A percentile compares a stretch with the other conserved stretches of the same genome.
Evolutionary conservation across 2,329 filamentous ascomycete species (phyloP).

Genomic region (Ceratocystis colombiana): DNA sequence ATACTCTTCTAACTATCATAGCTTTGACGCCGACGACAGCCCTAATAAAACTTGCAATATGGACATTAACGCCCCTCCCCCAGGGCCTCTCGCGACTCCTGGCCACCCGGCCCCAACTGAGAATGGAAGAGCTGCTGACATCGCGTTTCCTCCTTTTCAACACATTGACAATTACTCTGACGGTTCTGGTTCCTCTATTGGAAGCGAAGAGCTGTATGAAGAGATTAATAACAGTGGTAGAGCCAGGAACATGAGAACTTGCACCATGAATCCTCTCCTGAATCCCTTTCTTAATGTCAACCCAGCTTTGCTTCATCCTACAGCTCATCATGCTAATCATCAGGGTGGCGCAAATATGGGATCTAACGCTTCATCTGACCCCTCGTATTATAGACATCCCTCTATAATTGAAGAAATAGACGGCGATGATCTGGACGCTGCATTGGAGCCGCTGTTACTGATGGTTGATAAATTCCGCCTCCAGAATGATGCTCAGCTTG

Average conservation of each 20-base stretch:
- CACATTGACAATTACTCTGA: too few relatives aligned
- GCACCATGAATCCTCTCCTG: neutral
- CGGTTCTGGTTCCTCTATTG: too few relatives aligned
- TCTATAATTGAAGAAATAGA: neutral
- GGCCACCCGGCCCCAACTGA: too few relatives aligned
- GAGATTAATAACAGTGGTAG: neutral
- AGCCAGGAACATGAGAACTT: too few relatives aligned
- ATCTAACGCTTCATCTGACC: neutral
- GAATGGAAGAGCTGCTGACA: neutral
- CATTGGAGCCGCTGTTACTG: slow-evolving; percentile 1
- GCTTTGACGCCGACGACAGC: neutral
- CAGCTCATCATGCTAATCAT: neutral
- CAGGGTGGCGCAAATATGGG: too few relatives aligned
- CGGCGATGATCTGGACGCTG: neutral
- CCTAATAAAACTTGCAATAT: neutral
- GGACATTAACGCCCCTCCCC: neutral
- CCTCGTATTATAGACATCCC: neutral
- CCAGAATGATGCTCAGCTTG: slow-evolving; percentile 2
- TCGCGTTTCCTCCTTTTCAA: neutral
- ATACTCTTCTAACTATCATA: neutral
- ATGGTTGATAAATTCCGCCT: slow-evolving; percentile 4
- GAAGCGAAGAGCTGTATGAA: neutral
- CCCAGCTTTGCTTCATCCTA: neutral
- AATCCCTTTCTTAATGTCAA: neutral
- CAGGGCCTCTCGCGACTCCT: neutral